These are phyloP conservation scores for Cystofilobasidium macerans DNA, from an alignment of 768 basidiomycete species.

Conservation along the genomic window DNA sequence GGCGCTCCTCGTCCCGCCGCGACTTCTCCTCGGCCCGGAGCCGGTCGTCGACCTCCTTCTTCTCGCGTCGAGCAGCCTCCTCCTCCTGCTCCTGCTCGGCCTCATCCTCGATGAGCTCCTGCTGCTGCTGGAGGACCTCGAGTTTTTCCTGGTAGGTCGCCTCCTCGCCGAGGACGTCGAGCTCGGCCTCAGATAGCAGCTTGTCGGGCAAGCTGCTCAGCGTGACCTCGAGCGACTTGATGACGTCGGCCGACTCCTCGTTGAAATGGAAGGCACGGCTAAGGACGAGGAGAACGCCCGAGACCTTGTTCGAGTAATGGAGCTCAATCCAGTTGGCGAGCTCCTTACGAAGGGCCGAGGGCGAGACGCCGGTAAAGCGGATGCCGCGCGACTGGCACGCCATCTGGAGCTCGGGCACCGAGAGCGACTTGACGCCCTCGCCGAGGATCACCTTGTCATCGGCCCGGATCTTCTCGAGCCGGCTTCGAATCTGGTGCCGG, in stretches of 20 bases:
- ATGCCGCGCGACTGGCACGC: constrained; percentile 93
- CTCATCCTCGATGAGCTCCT: constrained; percentile 98
- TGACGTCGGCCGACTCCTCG: constrained; percentile 74
- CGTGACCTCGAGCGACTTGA: constrained; percentile 75
- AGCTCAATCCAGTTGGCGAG: constrained; percentile 83
- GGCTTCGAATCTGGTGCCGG: constrained; percentile 74
- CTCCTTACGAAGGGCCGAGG: constrained; percentile 77
- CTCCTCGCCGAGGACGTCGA: constrained; percentile 88
- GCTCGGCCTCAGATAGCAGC: constrained; percentile 92
- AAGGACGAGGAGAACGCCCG: constrained; percentile 86
- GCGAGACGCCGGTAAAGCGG: constrained; percentile 73
- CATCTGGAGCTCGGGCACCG: constrained; percentile 79
- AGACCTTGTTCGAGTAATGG: constrained; percentile 80
- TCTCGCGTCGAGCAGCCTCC: constrained; percentile 43
- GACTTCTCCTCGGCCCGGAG: constrained; percentile 52
- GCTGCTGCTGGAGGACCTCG: constrained; percentile 93
- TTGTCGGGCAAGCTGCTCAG: constrained; percentile 87
- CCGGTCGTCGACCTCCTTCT: constrained; percentile 64
- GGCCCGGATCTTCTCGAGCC: constrained; percentile 67
- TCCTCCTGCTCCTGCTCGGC: constrained; percentile 80
- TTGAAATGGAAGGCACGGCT: constrained; percentile 92
- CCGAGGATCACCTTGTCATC: constrained; percentile 82
- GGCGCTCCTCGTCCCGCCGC: constrained; percentile 44
- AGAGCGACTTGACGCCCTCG: constrained; percentile 83
- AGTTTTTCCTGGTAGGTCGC: constrained; percentile 91